Conservation (phyloP, 768 basidiomycete genomes). For the Agrocybe praecox region DNA sequence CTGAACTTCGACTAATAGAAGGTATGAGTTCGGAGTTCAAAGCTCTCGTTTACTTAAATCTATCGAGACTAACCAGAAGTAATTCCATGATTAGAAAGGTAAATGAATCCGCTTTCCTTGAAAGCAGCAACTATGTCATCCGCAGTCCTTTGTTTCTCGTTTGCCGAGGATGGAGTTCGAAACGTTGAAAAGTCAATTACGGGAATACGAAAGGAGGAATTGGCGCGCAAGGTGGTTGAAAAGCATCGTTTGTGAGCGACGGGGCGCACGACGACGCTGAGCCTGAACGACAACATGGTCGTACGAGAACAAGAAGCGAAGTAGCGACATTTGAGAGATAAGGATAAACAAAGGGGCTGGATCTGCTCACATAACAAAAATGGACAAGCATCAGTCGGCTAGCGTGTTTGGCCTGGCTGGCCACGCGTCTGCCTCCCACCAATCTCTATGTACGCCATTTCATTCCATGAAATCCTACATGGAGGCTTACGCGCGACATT, state of each 20-base stretch:
- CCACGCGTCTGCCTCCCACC: slow-evolving; percentile 11
- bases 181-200: slow-evolving; percentile 80
- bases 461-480: slow-evolving; percentile 11
- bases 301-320: background rate
- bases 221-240: slow-evolving; percentile 25
- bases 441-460: slow-evolving; percentile 2
- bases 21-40: background rate
- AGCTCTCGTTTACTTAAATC: background rate
- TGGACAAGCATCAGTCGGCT: background rate
- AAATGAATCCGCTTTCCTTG: slow-evolving; percentile 81
- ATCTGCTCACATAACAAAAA: background rate
- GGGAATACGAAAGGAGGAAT: slow-evolving; percentile 60
- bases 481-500: slow-evolving; percentile 10
- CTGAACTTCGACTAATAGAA: slow-evolving; percentile 45
- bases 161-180: slow-evolving; percentile 44
- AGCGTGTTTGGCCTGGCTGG: background rate
- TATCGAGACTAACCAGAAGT: slow-evolving; percentile 36
- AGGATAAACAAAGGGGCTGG: slow-evolving; percentile 5
- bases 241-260: slow-evolving; percentile 22
- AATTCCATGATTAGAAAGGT: slow-evolving; percentile 76
- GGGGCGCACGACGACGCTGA: slow-evolving; percentile 21
- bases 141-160: slow-evolving; percentile 66
- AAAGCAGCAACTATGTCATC: slow-evolving; percentile 74
- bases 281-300: slow-evolving; percentile 28
- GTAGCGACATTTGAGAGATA: slow-evolving; percentile 8